phyloP scores from a whole-genome alignment of 1,139 yeast genomes.

The Saccharomycopsis hybrid region DNA sequence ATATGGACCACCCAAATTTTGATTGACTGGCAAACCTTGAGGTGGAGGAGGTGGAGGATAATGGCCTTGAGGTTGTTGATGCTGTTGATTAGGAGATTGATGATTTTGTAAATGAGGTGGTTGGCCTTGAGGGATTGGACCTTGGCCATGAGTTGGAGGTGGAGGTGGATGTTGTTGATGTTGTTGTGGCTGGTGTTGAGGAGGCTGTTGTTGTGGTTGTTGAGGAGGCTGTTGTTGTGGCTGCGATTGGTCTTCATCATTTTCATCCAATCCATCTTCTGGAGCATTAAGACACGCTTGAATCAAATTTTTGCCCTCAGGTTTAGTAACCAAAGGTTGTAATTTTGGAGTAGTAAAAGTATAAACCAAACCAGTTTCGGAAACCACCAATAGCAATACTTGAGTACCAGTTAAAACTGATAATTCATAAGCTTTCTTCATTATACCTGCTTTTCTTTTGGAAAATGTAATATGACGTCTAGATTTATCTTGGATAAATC shows the following conservation, averaged over 20 bases:
- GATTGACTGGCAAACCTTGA: slow-evolving; percentile 12
- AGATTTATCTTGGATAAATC: slow-evolving; percentile 93
- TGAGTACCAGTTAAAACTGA: slow-evolving; percentile 96
- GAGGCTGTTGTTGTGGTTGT: slow-evolving; percentile 31
- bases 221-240: slow-evolving; percentile 24
- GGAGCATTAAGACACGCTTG: slow-evolving; percentile 98
- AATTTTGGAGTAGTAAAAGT: slow-evolving; percentile 98
- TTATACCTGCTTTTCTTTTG: slow-evolving; percentile 96
- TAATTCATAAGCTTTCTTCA: slow-evolving; percentile 96
- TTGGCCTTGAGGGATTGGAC: slow-evolving; percentile 26
- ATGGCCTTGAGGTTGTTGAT: slow-evolving; percentile 9
- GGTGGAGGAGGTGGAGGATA: slow-evolving; percentile 9
- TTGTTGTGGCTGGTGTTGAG: slow-evolving; percentile 24
- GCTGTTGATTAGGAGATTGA: slow-evolving; percentile 40
- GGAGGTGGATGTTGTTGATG: slow-evolving; percentile 19
- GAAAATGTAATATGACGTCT: slow-evolving; percentile 97
- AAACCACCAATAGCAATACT: slow-evolving; percentile 85
- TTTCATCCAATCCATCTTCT: slow-evolving; percentile 60
- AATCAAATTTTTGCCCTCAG: slow-evolving; percentile 93
- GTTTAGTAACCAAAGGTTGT: slow-evolving; percentile 94
- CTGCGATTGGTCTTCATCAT: slow-evolving; percentile 34
- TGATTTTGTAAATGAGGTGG: slow-evolving; percentile 24
- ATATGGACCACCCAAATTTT: slow-evolving; percentile 15
- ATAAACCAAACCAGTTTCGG: slow-evolving; percentile 95
- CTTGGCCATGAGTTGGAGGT: slow-evolving; percentile 24